Evolutionary conservation across 495 filamentous ascomycete species (phyloP).

Genomic region (Ramalina intermedia): DNA sequence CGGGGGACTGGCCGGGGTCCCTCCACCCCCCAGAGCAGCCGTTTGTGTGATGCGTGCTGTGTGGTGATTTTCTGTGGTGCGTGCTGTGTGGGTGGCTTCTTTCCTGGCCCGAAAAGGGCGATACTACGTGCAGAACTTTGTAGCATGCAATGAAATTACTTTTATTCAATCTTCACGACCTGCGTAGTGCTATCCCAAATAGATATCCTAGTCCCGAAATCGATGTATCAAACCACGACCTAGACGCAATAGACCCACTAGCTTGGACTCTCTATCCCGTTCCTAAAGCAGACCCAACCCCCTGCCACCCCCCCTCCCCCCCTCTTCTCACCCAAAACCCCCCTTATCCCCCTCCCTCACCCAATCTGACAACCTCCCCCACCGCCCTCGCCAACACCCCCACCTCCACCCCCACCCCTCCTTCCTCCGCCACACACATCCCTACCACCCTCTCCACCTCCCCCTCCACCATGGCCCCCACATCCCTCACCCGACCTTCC

Average conservation of each 20-base stretch:
- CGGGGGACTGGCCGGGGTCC: too few species aligned
- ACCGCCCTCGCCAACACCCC: conserved; percentile 3
- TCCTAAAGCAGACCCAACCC: neutral
- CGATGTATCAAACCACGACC: too few species aligned
- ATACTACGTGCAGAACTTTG: too few species aligned
- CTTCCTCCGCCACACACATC: conserved; percentile 1
- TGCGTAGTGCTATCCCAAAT: too few species aligned
- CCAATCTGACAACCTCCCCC: neutral
- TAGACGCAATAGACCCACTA: neutral
- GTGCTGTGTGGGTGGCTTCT: too few species aligned
- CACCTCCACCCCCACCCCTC: neutral
- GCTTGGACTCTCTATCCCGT: neutral
- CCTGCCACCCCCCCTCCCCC: neutral
- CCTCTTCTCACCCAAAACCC: neutral
- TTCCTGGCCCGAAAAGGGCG: too few species aligned
- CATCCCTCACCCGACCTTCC: conserved; percentile 1
- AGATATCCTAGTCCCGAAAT: too few species aligned
- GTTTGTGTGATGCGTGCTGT: too few species aligned
- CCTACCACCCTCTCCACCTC: neutral
- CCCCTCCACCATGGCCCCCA: neutral
- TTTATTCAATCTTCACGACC: too few species aligned
- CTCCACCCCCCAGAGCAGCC: too few species aligned
- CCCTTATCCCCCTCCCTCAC: neutral
- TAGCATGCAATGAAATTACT: too few species aligned
- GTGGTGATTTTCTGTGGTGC: too few species aligned